Base-by-base conservation (phyloP, 1,139 yeast species). In the Casaregolazyma suthepensis region DNA sequence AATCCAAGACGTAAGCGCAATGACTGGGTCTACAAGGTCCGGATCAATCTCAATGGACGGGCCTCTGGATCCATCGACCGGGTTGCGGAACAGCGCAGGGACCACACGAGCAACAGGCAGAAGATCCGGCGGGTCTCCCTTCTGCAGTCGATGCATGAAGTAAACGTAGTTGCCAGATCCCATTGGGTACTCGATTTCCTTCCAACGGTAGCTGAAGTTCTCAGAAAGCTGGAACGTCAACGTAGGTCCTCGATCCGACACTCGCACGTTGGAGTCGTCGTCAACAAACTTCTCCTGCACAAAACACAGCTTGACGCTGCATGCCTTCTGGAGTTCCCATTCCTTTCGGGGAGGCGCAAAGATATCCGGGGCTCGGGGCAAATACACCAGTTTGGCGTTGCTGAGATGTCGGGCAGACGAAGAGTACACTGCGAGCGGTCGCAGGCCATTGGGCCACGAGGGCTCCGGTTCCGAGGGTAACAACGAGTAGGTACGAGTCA, bases 41-140 rank as follows among this genome's bases (percentile, higher is more conserved):
- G 55, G 31, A 48, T 66, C 69, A 5, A 65, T 51, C 23, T 65
- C 67, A 12, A 66, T 45, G 13, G 60, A 46, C 63, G 63, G 57
- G 43, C 61, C 55, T 12, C 37, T 19, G 7, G 52, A 31, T 19
- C 57, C 54, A 44, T 59, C 62, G 23, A 54, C 48, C 12, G 57
- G 53, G 23, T 48, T 49, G 18, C 38, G 47, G 26, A 64, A 56
- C 23, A 58, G 40, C 2, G 63, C 60, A 1, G 49, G 40, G 5
- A 45, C 42, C 3, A 63, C 55, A 1, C 59, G 53, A 10, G 65
- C 69, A 5, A 59, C 67, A 1, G 62, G 56, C 9, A 48, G 31
- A 1, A 26, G 26, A 46, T 50, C 52, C 3, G 48, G 52, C 12
- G 20, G 22, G 23, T 43, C 43, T 31, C 29, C 35, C 17, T 31